A percentile compares a stretch with the other conserved stretches of the same genome.
phyloP scores from a whole-genome alignment of 164 flowering plant genomes.

The Vitis vinifera region DNA sequence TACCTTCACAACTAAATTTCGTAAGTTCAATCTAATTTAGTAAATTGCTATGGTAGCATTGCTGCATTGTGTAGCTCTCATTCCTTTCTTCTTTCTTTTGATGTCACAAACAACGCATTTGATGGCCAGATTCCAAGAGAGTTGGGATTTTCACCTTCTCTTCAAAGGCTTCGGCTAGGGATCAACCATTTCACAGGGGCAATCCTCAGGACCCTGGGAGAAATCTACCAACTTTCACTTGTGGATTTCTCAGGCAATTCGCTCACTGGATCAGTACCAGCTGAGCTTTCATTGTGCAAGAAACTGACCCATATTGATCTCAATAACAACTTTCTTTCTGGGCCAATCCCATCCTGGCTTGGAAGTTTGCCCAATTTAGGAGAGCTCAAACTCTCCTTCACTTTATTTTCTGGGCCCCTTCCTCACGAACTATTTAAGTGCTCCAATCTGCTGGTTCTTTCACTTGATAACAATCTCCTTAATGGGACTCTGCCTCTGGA shows the following conservation, averaged over 20 bases:
- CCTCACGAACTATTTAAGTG: slow-evolving; percentile 70
- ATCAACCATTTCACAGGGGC: slow-evolving; percentile 59
- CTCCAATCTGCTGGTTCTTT: slow-evolving; percentile 66
- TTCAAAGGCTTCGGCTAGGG: slow-evolving; percentile 77
- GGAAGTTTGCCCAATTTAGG: slow-evolving; percentile 75
- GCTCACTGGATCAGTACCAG: slow-evolving; percentile 69
- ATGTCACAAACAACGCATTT: slow-evolving; percentile 75
- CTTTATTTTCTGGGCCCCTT: slow-evolving; percentile 59
- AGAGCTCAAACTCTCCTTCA: slow-evolving; percentile 77
- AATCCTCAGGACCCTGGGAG: slow-evolving; percentile 66
- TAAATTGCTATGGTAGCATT: slow-evolving; percentile 54
- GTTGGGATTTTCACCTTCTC: slow-evolving; percentile 66
- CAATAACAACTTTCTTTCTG: slow-evolving; percentile 68
- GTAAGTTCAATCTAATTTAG: too few species aligned
- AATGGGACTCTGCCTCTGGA: slow-evolving; percentile 69
- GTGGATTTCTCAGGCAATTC: slow-evolving; percentile 78
- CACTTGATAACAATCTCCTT: slow-evolving; percentile 59
- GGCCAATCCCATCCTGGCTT: slow-evolving; percentile 73
- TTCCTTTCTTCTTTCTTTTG: slow-evolving; percentile 79
- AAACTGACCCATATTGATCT: slow-evolving; percentile 79
- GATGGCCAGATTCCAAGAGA: slow-evolving; percentile 61
- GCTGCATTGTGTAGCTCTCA: slow-evolving; percentile 59
- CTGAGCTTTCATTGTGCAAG: slow-evolving; percentile 69
- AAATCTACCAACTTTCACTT: slow-evolving; percentile 52
- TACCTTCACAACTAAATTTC: too few species aligned